These are phyloP conservation scores for Alternaria atra DNA, from an alignment of 2,329 filamentous ascomycete genomes.

Conservation along the genomic window DNA sequence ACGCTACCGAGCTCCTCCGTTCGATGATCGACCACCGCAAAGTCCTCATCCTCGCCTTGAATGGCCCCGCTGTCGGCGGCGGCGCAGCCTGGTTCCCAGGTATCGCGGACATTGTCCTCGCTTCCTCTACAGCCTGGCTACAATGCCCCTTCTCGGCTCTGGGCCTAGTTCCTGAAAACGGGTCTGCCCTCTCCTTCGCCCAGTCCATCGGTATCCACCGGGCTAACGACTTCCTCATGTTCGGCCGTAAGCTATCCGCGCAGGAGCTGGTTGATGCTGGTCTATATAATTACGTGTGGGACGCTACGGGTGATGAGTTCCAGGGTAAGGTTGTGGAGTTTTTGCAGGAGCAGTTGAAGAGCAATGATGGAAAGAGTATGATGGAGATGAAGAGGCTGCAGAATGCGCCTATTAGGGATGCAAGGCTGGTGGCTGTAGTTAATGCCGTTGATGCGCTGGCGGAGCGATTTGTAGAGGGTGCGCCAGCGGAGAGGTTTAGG, in stretches of 20 bases:
- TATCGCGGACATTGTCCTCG: conserved; percentile 60
- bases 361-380: conserved; percentile 63
- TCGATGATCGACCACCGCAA: conserved; percentile 52
- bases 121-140: conserved; percentile 56
- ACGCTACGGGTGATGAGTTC: conserved; percentile 52
- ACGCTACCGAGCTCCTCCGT: conserved; percentile 12
- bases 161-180: conserved; percentile 61
- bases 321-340: conserved; percentile 54
- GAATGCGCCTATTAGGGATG: conserved; percentile 57
- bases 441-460: conserved; percentile 59
- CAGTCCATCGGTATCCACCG: conserved; percentile 61
- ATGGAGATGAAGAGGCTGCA: conserved; percentile 62
- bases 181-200: conserved; percentile 57
- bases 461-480: conserved; percentile 60
- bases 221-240: conserved; percentile 63
- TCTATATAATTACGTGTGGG: conserved; percentile 59
- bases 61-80: conserved; percentile 61
- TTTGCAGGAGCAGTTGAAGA: conserved; percentile 54
- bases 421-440: conserved; percentile 58
- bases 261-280: conserved; percentile 57
- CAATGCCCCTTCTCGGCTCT: conserved; percentile 61
- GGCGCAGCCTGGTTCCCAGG: conserved; percentile 62
- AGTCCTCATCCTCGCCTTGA: conserved; percentile 61
- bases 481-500: conserved; percentile 56
- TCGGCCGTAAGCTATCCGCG: conserved; percentile 57